Evolutionary conservation across 768 basidiomycete genomes (phyloP).

Genomic region (Boletus pseudopeckii): DNA sequence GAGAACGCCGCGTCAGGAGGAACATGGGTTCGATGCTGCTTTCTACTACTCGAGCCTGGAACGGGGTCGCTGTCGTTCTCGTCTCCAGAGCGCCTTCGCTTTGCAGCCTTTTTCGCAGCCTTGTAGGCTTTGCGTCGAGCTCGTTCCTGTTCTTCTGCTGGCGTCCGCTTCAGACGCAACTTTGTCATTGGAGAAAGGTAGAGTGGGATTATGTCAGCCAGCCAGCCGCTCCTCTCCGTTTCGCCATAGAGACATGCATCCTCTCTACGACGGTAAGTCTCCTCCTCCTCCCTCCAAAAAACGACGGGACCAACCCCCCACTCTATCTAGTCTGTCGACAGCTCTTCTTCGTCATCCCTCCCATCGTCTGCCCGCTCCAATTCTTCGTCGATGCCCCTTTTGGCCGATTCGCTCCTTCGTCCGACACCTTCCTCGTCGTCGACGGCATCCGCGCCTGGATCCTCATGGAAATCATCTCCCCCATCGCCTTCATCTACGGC

Average conservation of each 20-base stretch:
- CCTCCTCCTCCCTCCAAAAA: neutral
- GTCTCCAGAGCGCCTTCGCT: conserved; percentile 25
- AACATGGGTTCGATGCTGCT: neutral
- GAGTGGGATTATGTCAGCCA: conserved; percentile 18
- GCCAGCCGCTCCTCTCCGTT: too few relatives aligned
- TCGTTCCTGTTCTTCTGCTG: conserved; percentile 51
- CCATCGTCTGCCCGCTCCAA: conserved; percentile 34
- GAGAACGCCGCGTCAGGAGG: neutral
- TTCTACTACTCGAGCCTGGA: conserved; percentile 1
- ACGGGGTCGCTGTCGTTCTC: neutral
- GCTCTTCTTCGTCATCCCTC: conserved; percentile 43
- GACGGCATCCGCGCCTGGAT: conserved; percentile 73
- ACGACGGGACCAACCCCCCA: neutral
- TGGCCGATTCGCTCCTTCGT: conserved; percentile 62
- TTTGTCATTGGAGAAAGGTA: conserved; percentile 35
- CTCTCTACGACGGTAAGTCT: conserved; percentile 24
- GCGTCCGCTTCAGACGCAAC: conserved; percentile 61
- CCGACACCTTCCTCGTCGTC: conserved; percentile 46
- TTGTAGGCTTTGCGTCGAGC: conserved; percentile 40
- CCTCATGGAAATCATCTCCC: conserved; percentile 69
- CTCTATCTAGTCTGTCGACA: conserved; percentile 32
- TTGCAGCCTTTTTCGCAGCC: conserved; percentile 52
- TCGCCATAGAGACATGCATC: conserved; percentile 12
- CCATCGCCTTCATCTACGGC: conserved; percentile 48
- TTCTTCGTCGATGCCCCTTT: conserved; percentile 73